Evolutionary conservation across 352 stramenopile genomes (phyloP).

Genomic region (Phytophthora multivora): DNA sequence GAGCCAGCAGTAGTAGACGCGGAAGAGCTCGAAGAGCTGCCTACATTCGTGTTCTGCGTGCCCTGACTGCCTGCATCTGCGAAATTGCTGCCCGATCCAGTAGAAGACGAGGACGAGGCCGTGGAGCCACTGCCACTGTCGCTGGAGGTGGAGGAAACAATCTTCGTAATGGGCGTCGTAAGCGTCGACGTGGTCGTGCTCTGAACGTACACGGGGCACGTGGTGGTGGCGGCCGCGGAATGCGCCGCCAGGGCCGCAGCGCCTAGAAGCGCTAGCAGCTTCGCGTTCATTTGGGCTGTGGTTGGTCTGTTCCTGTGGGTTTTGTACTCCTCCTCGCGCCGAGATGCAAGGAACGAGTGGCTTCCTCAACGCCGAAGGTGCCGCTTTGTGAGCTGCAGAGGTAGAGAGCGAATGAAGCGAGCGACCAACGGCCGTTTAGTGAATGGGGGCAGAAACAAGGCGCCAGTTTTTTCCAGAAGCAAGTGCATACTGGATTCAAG

Average conservation of each 20-base stretch:
- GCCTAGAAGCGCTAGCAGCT: conserved; percentile 34
- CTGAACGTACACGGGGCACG: conserved; percentile 70
- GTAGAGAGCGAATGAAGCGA: conserved; percentile 32
- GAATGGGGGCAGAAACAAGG: conserved; percentile 13
- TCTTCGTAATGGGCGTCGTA: conserved; percentile 53
- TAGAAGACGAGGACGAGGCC: conserved; percentile 13
- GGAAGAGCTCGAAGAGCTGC: conserved; percentile 21
- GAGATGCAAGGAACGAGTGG: conserved; percentile 13
- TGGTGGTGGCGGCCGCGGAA: conserved; percentile 37
- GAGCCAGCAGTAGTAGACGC: conserved; percentile 20
- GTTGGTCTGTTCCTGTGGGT: neutral
- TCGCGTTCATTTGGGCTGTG: conserved; percentile 17
- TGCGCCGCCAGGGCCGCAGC: conserved; percentile 32
- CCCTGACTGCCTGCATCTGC: conserved; percentile 23
- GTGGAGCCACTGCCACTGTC: conserved; percentile 36
- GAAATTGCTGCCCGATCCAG: conserved; percentile 25
- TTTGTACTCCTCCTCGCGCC: conserved; percentile 18
- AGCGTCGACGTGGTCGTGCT: conserved; percentile 65
- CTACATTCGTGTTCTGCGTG: conserved; percentile 20
- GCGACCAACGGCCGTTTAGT: conserved; percentile 1
- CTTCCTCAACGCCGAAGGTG: conserved; percentile 3
- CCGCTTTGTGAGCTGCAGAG: conserved; percentile 12
- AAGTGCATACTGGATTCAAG: conserved; percentile 12
- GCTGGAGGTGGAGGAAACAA: conserved; percentile 35
- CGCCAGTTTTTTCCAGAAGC: conserved; percentile 7